Evolutionary conservation across 495 filamentous ascomycete genomes (phyloP), one percentile per base, ranked within the genome.

Genomic region (Penicillium cosmopolitanum): DNA sequence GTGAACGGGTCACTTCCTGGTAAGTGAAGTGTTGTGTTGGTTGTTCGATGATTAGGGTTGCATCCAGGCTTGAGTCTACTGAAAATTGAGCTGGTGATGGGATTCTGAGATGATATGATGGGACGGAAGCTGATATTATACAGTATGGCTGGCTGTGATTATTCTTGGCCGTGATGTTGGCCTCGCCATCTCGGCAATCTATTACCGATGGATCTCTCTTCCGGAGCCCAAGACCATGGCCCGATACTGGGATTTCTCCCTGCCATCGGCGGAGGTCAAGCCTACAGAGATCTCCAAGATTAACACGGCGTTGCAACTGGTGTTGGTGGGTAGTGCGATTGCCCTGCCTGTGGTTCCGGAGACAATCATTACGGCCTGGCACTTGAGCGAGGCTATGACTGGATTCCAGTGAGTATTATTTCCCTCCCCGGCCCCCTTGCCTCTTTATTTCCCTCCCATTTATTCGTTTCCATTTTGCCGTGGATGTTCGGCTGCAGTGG

Each of bases 171-270:
- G 95, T 23, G 95, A 98, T 66, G 80, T 92, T 33, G 89, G 84
- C n/a, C 80, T 98, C 5, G 90, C 84, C n/a, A 80, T 96, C 3
- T 86, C 92, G 9, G 95, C 95, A 1, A 86, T 98, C 55, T 98
- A 97, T 73, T 97, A 92, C 68, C 87, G 95, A 36, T 98, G 91
- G 85, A 95, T 96, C 50, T 93, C 89, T 4, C 83, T 98, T 19
- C 95, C 95, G 2, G 87, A 89, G 0, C 95, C 95, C 5, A 97
- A 97, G 73, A 98, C 95, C 0, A 89, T 96, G 73, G 74, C 80
- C 13, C 80, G 95, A n/a, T 98, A 97, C 71, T 98, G 96, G 96
- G 96, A 98, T 70, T 98, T 98, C 65, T 90, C 87, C 11, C 83
- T 98, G 16, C 95, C 95, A 0, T 90, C 86, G 47, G 95, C 95